phyloP scores from a whole-genome alignment of 2,329 filamentous ascomycete species.

The Beauveria sp. region DNA sequence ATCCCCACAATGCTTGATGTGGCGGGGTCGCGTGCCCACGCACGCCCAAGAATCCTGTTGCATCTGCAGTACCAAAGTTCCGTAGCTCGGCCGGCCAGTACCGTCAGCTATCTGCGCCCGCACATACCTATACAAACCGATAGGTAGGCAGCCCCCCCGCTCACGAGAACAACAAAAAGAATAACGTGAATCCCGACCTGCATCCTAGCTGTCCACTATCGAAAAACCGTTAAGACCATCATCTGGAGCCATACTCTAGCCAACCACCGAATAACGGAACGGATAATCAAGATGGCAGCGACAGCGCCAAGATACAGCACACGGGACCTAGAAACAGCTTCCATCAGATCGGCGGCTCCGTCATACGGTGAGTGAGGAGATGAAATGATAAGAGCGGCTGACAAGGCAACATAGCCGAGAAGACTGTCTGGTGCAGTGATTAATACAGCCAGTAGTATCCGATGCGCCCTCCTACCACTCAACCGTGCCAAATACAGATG shows the following conservation, averaged over 20 bases:
- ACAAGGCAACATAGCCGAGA: neutral
- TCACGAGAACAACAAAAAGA: neutral
- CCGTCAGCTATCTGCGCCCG: neutral
- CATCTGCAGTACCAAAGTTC: neutral
- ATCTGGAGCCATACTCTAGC: neutral
- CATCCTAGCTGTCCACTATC: neutral
- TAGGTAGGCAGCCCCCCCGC: neutral
- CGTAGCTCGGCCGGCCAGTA: conserved; percentile 16
- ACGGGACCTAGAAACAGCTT: conserved; percentile 60
- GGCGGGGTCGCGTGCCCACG: conserved; percentile 10
- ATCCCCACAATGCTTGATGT: neutral
- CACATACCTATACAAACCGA: neutral
- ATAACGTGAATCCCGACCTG: neutral
- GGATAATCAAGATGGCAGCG: conserved; percentile 15
- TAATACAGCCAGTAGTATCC: conserved; percentile 38
- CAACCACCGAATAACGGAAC: neutral
- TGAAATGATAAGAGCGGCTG: neutral
- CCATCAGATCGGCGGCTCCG: conserved; percentile 59
- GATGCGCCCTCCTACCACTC: conserved; percentile 60
- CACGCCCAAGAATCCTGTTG: neutral
- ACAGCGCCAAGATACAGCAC: conserved; percentile 27
- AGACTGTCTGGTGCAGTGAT: neutral
- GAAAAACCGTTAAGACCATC: neutral
- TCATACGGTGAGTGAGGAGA: conserved; percentile 51
- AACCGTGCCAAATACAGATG: conserved; percentile 38